Conservation (phyloP, 2,329 filamentous ascomycete genomes). For the Fusarium succisae region DNA sequence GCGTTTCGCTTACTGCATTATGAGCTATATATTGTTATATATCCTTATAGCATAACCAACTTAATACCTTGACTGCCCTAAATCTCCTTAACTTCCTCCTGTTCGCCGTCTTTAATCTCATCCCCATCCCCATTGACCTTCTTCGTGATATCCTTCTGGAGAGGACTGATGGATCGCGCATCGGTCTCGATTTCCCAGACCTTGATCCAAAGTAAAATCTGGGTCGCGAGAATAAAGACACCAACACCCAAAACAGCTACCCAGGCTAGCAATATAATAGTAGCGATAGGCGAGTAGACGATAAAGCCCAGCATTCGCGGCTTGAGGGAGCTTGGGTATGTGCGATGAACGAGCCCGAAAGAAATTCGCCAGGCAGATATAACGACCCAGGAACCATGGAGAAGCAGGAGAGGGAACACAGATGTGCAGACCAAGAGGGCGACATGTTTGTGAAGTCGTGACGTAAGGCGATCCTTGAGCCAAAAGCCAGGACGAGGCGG, state of each 20-base stretch:
- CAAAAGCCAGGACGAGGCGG: neutral
- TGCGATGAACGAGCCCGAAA: neutral
- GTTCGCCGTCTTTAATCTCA: neutral
- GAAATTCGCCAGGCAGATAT: slow-evolving; percentile 18
- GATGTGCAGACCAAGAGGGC: neutral
- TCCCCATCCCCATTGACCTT: neutral
- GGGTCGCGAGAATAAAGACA: neutral
- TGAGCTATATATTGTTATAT: too few relatives aligned
- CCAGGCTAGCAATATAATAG: neutral
- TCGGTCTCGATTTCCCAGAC: neutral
- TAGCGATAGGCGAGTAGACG: neutral
- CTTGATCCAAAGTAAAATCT: neutral
- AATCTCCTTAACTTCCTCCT: neutral
- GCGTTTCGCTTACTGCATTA: too few relatives aligned
- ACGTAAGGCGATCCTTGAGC: slow-evolving; percentile 13
- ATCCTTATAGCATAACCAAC: too few relatives aligned
- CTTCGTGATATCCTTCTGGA: neutral
- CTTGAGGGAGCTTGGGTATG: slow-evolving; percentile 5
- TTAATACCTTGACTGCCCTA: neutral
- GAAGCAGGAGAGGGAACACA: neutral
- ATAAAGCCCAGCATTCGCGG: slow-evolving; percentile 12
- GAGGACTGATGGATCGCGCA: neutral
- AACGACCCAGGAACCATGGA: slow-evolving; percentile 24
- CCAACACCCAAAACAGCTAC: neutral
- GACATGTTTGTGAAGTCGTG: neutral